Percentiles rank a stretch among this genome's conserved stretches.
phyloP scores from a whole-genome alignment of 208 protist genomes.

The Trypanosoma cruzi region DNA sequence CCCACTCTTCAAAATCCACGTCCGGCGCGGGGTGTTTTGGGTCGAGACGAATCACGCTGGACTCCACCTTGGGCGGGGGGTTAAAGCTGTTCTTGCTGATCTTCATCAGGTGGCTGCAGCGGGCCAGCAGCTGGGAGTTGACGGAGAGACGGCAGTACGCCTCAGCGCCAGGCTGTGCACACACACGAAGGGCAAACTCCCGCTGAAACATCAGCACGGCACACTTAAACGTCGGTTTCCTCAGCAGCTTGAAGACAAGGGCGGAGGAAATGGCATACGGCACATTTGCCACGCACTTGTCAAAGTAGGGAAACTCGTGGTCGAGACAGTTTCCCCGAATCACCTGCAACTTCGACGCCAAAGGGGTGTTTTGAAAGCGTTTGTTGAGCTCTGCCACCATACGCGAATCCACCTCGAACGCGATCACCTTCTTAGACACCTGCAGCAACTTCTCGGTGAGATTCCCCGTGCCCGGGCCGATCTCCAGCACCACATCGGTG shows the following conservation, averaged over 20 bases:
- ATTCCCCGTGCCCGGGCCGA: slow-evolving; percentile 99
- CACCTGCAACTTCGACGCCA: slow-evolving; percentile 95
- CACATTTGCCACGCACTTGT: slow-evolving; percentile 99
- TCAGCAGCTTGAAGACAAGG: slow-evolving; percentile 99
- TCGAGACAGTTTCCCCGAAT: slow-evolving; percentile 99
- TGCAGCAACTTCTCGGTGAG: slow-evolving; percentile 99
- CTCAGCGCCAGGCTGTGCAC: slow-evolving; percentile 97
- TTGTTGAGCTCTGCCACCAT: slow-evolving; percentile 99
- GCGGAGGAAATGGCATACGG: slow-evolving; percentile 99
- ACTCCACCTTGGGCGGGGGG: slow-evolving; percentile 99
- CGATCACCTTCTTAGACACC: slow-evolving; percentile 97
- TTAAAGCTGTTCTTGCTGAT: slow-evolving; percentile 99
- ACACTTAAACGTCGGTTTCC: slow-evolving; percentile 93
- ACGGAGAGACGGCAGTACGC: slow-evolving; percentile 99
- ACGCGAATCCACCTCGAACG: slow-evolving; percentile 98
- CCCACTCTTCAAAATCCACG: slow-evolving; percentile 99
- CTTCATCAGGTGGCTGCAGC: slow-evolving; percentile 98
- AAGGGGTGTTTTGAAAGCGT: slow-evolving; percentile 94
- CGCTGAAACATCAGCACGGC: slow-evolving; percentile 99
- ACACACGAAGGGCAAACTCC: slow-evolving; percentile 99
- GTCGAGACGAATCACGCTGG: slow-evolving; percentile 98
- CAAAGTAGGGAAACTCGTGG: slow-evolving; percentile 99
- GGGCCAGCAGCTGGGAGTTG: slow-evolving; percentile 98
- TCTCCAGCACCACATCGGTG: slow-evolving; percentile 99
- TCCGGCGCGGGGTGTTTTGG: slow-evolving; percentile 97